A percentile compares a stretch with the other conserved stretches of the same genome.
phyloP scores from a whole-genome alignment of 2,329 filamentous ascomycete species.

The Aphanoascus verrucosus region DNA sequence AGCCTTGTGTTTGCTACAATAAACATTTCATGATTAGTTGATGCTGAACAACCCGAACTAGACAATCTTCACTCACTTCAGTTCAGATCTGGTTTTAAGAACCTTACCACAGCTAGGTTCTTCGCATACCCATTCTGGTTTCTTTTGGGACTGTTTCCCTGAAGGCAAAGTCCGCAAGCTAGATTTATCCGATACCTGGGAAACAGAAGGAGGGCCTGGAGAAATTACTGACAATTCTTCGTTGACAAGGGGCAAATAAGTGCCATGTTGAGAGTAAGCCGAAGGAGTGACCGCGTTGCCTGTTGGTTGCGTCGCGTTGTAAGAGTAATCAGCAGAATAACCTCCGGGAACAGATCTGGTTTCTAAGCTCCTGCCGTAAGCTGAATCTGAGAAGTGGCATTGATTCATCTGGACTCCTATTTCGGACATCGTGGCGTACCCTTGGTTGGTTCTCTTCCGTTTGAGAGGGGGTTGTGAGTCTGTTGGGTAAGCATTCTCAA shows the following conservation, averaged over 20 bases:
- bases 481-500: not conserved
- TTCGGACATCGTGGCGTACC: not conserved
- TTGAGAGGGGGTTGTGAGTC: constrained; percentile 13
- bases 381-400: constrained; percentile 1
- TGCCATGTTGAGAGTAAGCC: not conserved
- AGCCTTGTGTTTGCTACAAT: constrained; percentile 58
- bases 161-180: not conserved
- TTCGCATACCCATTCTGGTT: not conserved
- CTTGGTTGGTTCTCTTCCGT: not conserved
- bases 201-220: not conserved
- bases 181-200: not conserved
- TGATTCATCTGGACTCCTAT: not conserved
- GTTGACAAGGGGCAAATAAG: not conserved
- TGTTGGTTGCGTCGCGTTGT: not conserved
- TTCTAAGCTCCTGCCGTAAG: constrained; percentile 3
- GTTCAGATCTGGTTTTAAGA: not conserved
- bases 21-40: not conserved
- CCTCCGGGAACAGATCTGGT: constrained; percentile 12
- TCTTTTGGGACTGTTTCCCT: not conserved
- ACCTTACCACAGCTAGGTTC: not conserved
- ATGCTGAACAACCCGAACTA: not conserved
- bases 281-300: not conserved
- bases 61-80: not conserved
- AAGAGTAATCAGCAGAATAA: not conserved
- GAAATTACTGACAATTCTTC: not conserved